Conservation (phyloP, 192 early-diverging fungal genomes). For the Anaeromyces robustus region DNA sequence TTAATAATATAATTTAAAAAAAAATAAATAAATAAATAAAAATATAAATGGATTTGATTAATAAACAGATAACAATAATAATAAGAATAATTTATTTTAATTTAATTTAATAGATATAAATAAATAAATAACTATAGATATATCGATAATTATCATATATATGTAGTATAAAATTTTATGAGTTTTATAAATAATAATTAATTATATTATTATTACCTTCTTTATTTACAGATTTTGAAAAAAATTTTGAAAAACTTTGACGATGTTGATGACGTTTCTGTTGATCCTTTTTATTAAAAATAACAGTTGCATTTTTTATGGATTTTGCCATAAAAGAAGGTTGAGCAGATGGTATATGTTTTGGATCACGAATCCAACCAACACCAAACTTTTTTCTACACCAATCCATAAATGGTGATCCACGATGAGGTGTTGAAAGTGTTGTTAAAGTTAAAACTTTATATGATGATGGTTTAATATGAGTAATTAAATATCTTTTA, state of each 20-base stretch:
- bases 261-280: background rate
- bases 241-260: slow-evolving; percentile 1
- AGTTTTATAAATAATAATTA: too few relatives aligned
- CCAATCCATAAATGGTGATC: slow-evolving; percentile 89
- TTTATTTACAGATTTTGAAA: slow-evolving; percentile 14
- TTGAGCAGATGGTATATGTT: background rate
- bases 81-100: too few relatives aligned
- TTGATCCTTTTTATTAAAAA: background rate
- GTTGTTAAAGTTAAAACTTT: slow-evolving; percentile 69
- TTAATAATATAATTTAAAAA: too few relatives aligned
- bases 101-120: too few relatives aligned
- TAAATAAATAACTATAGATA: too few relatives aligned
- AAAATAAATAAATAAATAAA: too few relatives aligned
- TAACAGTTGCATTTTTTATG: background rate
- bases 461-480: slow-evolving; percentile 55
- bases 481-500: slow-evolving; percentile 58
- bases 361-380: slow-evolving; percentile 25
- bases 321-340: background rate
- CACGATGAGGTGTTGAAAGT: slow-evolving; percentile 85
- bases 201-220: slow-evolving; percentile 1
- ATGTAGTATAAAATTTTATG: too few relatives aligned
- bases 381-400: slow-evolving; percentile 72
- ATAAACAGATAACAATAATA: too few relatives aligned
- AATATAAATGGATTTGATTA: too few relatives aligned
- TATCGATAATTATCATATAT: too few relatives aligned